phyloP scores from a whole-genome alignment of 140 eudicot species.

The Flaveria floridana region DNA sequence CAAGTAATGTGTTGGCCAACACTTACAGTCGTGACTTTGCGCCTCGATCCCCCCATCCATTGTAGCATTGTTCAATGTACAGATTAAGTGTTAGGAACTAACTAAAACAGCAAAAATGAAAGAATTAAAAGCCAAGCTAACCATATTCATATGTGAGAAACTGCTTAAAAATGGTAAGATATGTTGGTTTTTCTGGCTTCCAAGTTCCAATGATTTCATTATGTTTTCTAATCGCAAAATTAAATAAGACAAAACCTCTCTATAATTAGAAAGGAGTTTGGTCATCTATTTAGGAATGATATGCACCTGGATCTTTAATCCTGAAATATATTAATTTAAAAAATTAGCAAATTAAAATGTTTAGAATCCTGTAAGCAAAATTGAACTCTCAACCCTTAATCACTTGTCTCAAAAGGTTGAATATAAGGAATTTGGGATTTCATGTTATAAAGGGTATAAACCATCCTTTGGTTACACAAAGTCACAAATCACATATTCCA shows the following conservation, averaged over 20 bases:
- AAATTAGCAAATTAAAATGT: slow-evolving; percentile 9
- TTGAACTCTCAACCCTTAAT: slow-evolving; percentile 12
- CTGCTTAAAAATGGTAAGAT: slow-evolving; percentile 8
- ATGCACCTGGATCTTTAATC: slow-evolving; percentile 5
- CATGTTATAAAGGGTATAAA: slow-evolving; percentile 1
- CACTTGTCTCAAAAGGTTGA: not conserved
- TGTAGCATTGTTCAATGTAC: slow-evolving; percentile 57
- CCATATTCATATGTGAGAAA: slow-evolving; percentile 20
- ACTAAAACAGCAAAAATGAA: slow-evolving; percentile 25
- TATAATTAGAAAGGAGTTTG: slow-evolving; percentile 5
- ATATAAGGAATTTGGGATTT: not conserved
- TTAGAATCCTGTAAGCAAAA: not conserved
- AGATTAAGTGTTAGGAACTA: slow-evolving; percentile 9
- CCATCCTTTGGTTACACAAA: slow-evolving; percentile 6
- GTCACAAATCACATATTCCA: not conserved
- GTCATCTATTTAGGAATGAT: slow-evolving; percentile 17
- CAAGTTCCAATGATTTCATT: slow-evolving; percentile 7
- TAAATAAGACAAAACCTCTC: slow-evolving; percentile 1
- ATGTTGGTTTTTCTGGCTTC: slow-evolving; percentile 10
- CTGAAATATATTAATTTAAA: not conserved
- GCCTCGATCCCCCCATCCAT: slow-evolving; percentile 99
- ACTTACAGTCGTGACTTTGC: slow-evolving; percentile 85
- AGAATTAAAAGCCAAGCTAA: slow-evolving; percentile 9
- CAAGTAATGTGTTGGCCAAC: slow-evolving; percentile 14
- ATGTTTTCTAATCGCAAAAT: not conserved